These are phyloP conservation scores for Vitis hybrid DNA, from an alignment of 177 flowering plant species.

Conservation along the genomic window DNA sequence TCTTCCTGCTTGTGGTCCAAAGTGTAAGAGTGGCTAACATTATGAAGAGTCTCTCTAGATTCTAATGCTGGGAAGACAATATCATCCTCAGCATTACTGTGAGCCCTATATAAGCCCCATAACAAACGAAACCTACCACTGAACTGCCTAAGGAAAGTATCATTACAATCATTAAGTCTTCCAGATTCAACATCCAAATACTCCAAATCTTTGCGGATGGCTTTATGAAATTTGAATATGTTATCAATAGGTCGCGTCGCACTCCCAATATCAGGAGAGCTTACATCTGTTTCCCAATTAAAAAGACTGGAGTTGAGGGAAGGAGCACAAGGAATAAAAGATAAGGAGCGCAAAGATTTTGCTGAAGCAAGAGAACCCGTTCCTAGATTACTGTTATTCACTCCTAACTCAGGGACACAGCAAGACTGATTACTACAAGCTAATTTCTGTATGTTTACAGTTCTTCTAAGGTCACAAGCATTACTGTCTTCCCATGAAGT, in stretches of 20 bases:
- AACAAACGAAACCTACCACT: constrained; percentile 85
- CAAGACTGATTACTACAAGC: constrained; percentile 52
- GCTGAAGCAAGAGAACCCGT: constrained; percentile 54
- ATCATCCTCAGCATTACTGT: constrained; percentile 97
- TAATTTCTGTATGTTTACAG: constrained; percentile 17
- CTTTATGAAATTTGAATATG: constrained; percentile 92
- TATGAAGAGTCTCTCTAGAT: constrained; percentile 85
- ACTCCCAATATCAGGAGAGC: constrained; percentile 40
- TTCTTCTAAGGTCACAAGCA: constrained; percentile 14
- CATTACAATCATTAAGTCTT: constrained; percentile 69
- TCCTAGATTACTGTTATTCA: constrained; percentile 52
- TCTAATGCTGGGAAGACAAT: constrained; percentile 94
- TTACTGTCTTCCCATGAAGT: constrained; percentile 14
- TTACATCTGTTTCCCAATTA: constrained; percentile 67
- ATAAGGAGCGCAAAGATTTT: constrained; percentile 68
- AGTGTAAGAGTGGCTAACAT: constrained; percentile 91
- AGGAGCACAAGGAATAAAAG: constrained; percentile 69
- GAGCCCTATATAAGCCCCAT: constrained; percentile 91
- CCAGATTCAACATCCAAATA: constrained; percentile 92
- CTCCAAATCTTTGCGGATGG: constrained; percentile 89
- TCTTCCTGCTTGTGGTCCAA: constrained; percentile 96
- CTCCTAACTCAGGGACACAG: constrained; percentile 86
- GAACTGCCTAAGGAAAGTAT: constrained; percentile 70
- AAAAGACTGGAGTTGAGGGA: constrained; percentile 86
- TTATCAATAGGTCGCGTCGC: constrained; percentile 75